Conservation (phyloP, 495 filamentous ascomycete genomes). For the Niebla homalea region DNA sequence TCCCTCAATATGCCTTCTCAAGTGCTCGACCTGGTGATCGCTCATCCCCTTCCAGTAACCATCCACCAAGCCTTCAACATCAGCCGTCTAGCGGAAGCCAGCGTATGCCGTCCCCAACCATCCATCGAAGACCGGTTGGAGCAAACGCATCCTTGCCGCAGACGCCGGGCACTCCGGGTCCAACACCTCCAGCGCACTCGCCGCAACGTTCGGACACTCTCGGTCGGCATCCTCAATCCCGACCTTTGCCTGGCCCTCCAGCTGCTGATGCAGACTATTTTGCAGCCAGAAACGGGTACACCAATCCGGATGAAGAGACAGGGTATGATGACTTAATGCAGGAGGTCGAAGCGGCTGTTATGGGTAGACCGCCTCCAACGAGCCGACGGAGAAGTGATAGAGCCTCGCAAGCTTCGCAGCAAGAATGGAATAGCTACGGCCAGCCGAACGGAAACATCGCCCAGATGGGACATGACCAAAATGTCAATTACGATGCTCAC, state of each 20-base stretch:
- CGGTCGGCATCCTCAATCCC: slow-evolving; percentile 42
- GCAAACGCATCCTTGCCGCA: slow-evolving; percentile 26
- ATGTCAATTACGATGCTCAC: slow-evolving; percentile 40
- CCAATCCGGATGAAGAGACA: slow-evolving; percentile 5
- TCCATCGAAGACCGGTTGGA: slow-evolving; percentile 20
- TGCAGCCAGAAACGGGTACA: slow-evolving; percentile 14
- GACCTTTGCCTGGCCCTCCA: slow-evolving; percentile 49
- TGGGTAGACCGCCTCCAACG: slow-evolving; percentile 20
- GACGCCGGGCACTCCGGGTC: slow-evolving; percentile 24
- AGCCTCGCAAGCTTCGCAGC: slow-evolving; percentile 14
- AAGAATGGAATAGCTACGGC: slow-evolving; percentile 26
- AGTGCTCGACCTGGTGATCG: slow-evolving; percentile 6
- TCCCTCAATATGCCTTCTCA: slow-evolving; percentile 6
- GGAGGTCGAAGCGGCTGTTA: slow-evolving; percentile 36
- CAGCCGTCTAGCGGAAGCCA: slow-evolving; percentile 7
- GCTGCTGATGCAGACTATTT: slow-evolving; percentile 23
- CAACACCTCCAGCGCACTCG: slow-evolving; percentile 30
- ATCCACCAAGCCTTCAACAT: slow-evolving; percentile 8
- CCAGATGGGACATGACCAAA: slow-evolving; percentile 30
- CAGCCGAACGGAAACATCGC: slow-evolving; percentile 42
- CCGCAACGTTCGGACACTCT: slow-evolving; percentile 40
- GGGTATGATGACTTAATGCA: slow-evolving; percentile 34
- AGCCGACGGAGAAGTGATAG: slow-evolving; percentile 17
- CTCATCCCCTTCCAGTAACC: slow-evolving; percentile 7
- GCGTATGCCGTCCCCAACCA: slow-evolving; percentile 23